phyloP scores from a whole-genome alignment of 768 basidiomycete genomes.

The Tulasnella sp. region DNA sequence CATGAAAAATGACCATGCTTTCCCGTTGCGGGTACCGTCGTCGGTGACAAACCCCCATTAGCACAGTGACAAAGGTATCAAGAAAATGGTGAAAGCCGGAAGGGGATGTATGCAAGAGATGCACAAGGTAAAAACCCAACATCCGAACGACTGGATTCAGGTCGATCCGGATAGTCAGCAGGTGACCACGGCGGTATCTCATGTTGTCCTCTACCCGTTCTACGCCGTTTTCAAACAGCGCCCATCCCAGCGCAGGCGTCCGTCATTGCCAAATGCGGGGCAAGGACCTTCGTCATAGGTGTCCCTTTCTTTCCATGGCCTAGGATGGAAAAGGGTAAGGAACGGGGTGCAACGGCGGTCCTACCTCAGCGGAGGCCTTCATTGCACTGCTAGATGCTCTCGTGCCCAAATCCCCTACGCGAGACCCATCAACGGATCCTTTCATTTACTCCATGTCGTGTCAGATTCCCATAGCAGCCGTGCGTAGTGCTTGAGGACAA shows the following conservation, averaged over 20 bases:
- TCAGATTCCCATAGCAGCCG: slow-evolving; percentile 8
- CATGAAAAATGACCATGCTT: background rate
- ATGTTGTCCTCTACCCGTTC: background rate
- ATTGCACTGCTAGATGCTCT: slow-evolving; percentile 4
- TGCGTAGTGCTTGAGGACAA: slow-evolving; percentile 7
- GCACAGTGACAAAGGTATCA: slow-evolving; percentile 4
- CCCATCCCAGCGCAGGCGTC: background rate
- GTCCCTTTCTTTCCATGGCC: background rate
- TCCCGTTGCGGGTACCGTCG: background rate
- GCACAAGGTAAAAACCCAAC: background rate
- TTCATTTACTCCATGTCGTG: background rate
- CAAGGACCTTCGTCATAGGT: background rate
- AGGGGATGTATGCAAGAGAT: background rate
- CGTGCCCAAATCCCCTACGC: background rate
- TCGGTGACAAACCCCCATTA: background rate
- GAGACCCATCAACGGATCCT: background rate
- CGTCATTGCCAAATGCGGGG: background rate
- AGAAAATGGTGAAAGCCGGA: slow-evolving; percentile 3
- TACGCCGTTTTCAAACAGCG: slow-evolving; percentile 2
- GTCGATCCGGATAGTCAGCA: slow-evolving; percentile 4
- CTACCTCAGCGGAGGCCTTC: slow-evolving; percentile 8
- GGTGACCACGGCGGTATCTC: slow-evolving; percentile 21
- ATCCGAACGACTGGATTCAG: slow-evolving; percentile 4
- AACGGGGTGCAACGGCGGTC: background rate
- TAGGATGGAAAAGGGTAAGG: background rate